Base-by-base conservation (phyloP, 768 basidiomycete genomes). In the Lactarius sanguifluus region DNA sequence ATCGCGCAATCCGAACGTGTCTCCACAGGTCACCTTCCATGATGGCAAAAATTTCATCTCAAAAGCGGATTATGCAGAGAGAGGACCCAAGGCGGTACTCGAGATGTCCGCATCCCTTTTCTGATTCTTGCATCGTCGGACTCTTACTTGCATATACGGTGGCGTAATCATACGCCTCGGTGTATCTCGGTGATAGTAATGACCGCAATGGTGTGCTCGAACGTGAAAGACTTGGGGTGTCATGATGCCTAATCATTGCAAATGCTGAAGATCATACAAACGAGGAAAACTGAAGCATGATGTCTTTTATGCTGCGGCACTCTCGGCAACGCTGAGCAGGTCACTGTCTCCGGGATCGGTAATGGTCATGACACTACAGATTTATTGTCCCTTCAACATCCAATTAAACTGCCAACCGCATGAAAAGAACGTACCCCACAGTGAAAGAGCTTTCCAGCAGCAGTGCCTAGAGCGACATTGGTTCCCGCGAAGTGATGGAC, bases 401-500 rank as follows among this genome's bases (percentile, higher is more conserved):
- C 18, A 45, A 32, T 54, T 25, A 34, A 18, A 25, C 18, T 1
- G 28, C 47, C 30, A 16, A 7, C 2, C 20, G 18, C 6, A 60
- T 36, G 54, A 64, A 77, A 57, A 30, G 16, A 20, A 79, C 84
- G 60, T 62, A 94, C 92, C 94, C 96, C 68, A 98, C 96, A 72
- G n/a, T 96, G 94, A 92, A 98, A 99, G 72, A 98, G 89, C 82
- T 96, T 96, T 78, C 97, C 97, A 66, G 97, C 96, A 78, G 97
- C 97, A 59, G 97, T 99, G 65, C 97, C 97, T 71, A 99, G 90
- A 67, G 96, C 92, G 73, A 98, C 94, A 77, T 99, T 99, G 70
- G 95, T 95, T 70, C 97, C 97, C 70, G 88, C 84, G 79, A 97
- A 99, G 83, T 98, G 96, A 82, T 98, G 97, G 64, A 98, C 96